Evolutionary conservation across 2,329 filamentous ascomycete species (phyloP), one percentile per base, ranked within the genome.

Genomic region (Cercospora zeina): DNA sequence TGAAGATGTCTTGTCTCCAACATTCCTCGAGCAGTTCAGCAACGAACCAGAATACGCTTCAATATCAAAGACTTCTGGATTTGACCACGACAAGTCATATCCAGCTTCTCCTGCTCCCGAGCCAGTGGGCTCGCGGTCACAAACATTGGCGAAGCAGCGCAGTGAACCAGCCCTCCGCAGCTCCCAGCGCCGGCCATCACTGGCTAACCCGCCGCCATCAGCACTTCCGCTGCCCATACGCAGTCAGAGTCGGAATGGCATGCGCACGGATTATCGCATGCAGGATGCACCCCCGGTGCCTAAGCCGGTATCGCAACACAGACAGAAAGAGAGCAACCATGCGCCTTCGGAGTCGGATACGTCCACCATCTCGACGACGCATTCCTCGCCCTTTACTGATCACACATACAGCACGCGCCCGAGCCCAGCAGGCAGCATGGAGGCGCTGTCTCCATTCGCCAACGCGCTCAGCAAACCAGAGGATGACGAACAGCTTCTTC

Each of bases 271-370:
- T 51, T 59, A 58, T 31, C 56, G 72, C 11, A 60, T 72, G 37
- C 66, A 73, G 36, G 69, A 73, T 57, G 70, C 70, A 10, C 74
- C 74, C 27, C 72, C 72, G 24, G 70, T 75, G 13, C 73, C 73
- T 1, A 67, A 67, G 49, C 66, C 70, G 14, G 67, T 73, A 2
- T 63, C 69, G 61, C 66, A 70, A 33, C 58, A 71, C 57, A 64
- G 69, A 19, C 60, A 70, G 42, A 42, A 51, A 13, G 64, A 71
- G 16, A 67, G 65, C 30, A 62, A 36, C n/a, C 72, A 74, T 39
- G 62, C 67, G 16, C 67, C 72, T 2, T 72, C 70, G n/a, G 69
- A 67, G 14, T 74, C 71, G 11, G 67, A 64, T 3, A 72, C 72
- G 2, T 74, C 72, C 1, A 65, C 68, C 5, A 61, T 65, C n/a